Evolutionary conservation across 805 yeast species (phyloP), one percentile per base, ranked within the genome.

Genomic region (Teunomyces funiuensis): DNA sequence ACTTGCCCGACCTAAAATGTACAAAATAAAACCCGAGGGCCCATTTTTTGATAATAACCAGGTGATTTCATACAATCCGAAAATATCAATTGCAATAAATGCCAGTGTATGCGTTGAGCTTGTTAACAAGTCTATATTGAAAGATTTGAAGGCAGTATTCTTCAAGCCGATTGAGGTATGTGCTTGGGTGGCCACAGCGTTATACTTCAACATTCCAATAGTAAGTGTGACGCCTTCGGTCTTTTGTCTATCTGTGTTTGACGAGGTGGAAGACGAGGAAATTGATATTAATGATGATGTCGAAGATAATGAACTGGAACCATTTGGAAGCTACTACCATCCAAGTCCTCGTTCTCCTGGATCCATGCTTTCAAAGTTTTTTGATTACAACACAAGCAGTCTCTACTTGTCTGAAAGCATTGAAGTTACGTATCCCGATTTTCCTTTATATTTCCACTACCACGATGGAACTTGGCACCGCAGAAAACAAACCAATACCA

Each of bases 241-340:
- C 5, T 20, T 31, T 6, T 18, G n/a, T 17, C 13, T 31, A 19
- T 17, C 34, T 3, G 34, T 14, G 7, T 11, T 31, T 16, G 46
- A 42, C 10, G 58, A 53, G n/a, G 55, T 51, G 11, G 59, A 52
- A 2, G 52, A 48, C 2, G 57, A 30, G 18, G 46, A 39, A 11
- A 30, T 27, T 5, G 38, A 37, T 23, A 18, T 39, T 14, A 40
- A 34, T 25, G 37, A 43, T 10, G 46, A 43, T 17, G 34, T 16
- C 6, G 41, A 36, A 11, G 44, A 34, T 17, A 20, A 11, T 22
- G 22, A 14, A 22, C 40, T 5, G 25, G 8, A n/a, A 4, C 25
- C 34, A 4, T 18, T 13, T 18, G 34, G 25, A 17, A 11, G 14
- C 11, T 6, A n/a, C 6, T 18, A 11, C 5, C 11, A 17, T 11